A percentile compares a stretch with the other conserved stretches of the same genome.
These are phyloP conservation scores for Fusarium haematococcum DNA, from an alignment of 2,329 filamentous ascomycete species.

Conservation along the genomic window DNA sequence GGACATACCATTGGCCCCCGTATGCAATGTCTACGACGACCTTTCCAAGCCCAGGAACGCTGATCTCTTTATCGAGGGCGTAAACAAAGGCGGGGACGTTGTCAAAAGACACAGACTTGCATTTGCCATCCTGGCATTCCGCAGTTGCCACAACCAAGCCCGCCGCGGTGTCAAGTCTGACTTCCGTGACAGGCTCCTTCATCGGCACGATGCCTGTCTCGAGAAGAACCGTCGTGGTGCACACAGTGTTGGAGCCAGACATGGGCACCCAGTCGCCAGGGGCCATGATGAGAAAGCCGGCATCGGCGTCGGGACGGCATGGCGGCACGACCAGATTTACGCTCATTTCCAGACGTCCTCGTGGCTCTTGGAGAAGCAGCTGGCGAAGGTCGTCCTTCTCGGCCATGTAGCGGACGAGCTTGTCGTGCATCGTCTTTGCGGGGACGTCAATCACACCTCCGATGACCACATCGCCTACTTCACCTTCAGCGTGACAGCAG, in stretches of 20 bases:
- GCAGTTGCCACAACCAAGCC: conserved; percentile 56
- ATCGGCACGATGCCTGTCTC: conserved; percentile 61
- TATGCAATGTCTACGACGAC: conserved; percentile 56
- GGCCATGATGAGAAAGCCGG: conserved; percentile 60
- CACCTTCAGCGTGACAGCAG: conserved; percentile 53
- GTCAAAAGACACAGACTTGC: conserved; percentile 57
- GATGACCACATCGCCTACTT: conserved; percentile 61
- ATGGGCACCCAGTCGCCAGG: conserved; percentile 55
- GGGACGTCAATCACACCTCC: conserved; percentile 58
- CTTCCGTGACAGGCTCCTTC: conserved; percentile 55
- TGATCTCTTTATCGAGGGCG: conserved; percentile 48
- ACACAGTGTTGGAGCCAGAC: conserved; percentile 60
- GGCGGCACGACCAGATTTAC: conserved; percentile 56
- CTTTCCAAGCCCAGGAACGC: not conserved
- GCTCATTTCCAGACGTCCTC: conserved; percentile 52
- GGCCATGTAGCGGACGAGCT: conserved; percentile 55
- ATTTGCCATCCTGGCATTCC: conserved; percentile 56
- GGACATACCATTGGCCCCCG: conserved; percentile 59
- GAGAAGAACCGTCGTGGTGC: conserved; percentile 57
- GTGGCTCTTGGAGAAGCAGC: conserved; percentile 57
- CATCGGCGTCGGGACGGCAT: conserved; percentile 57
- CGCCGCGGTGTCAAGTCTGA: conserved; percentile 58
- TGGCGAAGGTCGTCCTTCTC: conserved; percentile 55
- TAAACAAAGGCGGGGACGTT: conserved; percentile 59
- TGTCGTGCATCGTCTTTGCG: conserved; percentile 61